A percentile compares a stretch with the other conserved stretches of the same genome.
Evolutionary conservation across 1,284 basidiomycete species (phyloP).

Genomic region (Apiotrichum gracile): DNA sequence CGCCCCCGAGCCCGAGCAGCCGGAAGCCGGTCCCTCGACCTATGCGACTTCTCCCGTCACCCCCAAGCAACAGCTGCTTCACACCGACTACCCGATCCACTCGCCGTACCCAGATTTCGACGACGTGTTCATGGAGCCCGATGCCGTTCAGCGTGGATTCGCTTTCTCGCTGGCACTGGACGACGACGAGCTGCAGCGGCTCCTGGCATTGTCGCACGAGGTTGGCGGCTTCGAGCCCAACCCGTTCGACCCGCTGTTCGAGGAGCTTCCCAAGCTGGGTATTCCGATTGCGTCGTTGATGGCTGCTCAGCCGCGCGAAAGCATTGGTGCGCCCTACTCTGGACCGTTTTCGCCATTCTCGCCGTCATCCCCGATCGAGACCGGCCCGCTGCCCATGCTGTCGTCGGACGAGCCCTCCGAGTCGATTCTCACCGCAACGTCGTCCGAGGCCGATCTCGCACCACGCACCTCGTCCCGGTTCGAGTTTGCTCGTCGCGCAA

Average conservation of each 20-base stretch:
- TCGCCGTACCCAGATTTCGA: slow-evolving; percentile 89
- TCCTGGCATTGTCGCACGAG: slow-evolving; percentile 18
- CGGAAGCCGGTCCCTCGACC: slow-evolving; percentile 38
- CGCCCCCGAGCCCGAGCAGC: slow-evolving; percentile 15
- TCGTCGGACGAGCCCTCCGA: not conserved
- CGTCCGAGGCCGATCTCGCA: slow-evolving; percentile 4
- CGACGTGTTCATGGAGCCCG: slow-evolving; percentile 44
- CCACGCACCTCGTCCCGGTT: slow-evolving; percentile 16
- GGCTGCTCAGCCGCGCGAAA: slow-evolving; percentile 6
- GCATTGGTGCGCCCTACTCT: slow-evolving; percentile 7
- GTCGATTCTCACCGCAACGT: not conserved
- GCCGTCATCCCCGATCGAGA: slow-evolving; percentile 13
- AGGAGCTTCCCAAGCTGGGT: slow-evolving; percentile 22
- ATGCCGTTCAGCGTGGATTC: slow-evolving; percentile 33
- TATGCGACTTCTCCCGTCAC: slow-evolving; percentile 17
- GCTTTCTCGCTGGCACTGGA: slow-evolving; percentile 31
- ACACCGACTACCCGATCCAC: slow-evolving; percentile 46
- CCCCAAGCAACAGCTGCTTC: slow-evolving; percentile 13
- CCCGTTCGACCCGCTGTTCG: slow-evolving; percentile 29
- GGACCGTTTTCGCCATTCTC: slow-evolving; percentile 20
- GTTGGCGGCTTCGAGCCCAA: slow-evolving; percentile 30
- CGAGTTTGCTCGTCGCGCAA: slow-evolving; percentile 17
- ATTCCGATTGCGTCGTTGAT: slow-evolving; percentile 18
- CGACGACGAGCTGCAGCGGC: slow-evolving; percentile 22
- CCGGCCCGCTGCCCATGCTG: slow-evolving; percentile 6